Conservation (phyloP, 2,329 filamentous ascomycete species). For the Decorospora gaudefroyi region DNA sequence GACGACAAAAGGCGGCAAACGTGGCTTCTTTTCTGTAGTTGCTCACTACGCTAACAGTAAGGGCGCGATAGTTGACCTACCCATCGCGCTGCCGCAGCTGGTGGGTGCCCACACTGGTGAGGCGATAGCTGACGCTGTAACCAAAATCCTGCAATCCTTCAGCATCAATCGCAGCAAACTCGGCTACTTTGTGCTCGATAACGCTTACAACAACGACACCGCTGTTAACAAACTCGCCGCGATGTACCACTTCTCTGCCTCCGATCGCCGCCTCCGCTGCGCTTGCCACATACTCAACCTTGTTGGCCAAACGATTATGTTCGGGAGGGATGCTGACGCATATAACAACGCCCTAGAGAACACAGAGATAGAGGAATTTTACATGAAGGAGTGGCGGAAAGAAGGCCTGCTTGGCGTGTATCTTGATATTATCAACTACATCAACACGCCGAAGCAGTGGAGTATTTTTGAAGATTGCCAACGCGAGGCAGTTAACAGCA, state of each 20-base stretch:
- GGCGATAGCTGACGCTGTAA: background rate
- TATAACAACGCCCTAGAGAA: conserved; percentile 2
- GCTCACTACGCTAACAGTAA: conserved; percentile 1
- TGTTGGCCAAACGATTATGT: conserved; percentile 2
- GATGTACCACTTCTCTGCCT: background rate
- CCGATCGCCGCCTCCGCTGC: conserved; percentile 3
- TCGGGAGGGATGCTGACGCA: background rate
- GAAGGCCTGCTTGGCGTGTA: conserved; percentile 1
- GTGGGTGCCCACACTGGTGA: conserved; percentile 1
- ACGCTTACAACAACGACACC: conserved; percentile 2
- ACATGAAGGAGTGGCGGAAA: conserved; percentile 2
- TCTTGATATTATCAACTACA: conserved; percentile 5
- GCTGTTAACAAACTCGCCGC: background rate
- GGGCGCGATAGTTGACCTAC: background rate
- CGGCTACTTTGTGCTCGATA: conserved; percentile 8
- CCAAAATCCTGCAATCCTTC: background rate
- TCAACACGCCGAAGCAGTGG: conserved; percentile 4
- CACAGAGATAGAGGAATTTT: background rate
- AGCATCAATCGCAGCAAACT: background rate
- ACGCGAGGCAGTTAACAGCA: background rate
- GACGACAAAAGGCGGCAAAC: no score
- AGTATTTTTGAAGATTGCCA: conserved; percentile 2
- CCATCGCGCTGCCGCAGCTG: conserved; percentile 3
- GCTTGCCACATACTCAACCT: conserved; percentile 2
- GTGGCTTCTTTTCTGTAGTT: background rate